Evolutionary conservation across 352 stramenopile genomes (phyloP), one percentile per base, ranked within the genome.

Genomic region (Phytophthora pinifolia): DNA sequence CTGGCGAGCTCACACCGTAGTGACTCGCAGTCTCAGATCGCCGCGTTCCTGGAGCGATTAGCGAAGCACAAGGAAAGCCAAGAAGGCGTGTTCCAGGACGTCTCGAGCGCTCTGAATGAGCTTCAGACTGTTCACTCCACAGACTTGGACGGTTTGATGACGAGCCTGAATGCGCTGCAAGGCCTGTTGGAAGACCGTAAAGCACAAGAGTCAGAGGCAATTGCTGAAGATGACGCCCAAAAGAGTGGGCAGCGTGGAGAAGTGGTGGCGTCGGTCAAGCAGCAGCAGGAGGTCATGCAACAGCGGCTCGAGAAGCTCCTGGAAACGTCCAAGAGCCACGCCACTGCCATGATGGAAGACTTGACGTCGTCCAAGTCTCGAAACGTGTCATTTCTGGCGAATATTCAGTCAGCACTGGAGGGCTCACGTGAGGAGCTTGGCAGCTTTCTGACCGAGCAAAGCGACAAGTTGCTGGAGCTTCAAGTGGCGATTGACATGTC

Each of bases 1-100:
- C 41, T 90, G 22, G 64, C 77, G 0, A 70, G 37, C 18, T 60
- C 56, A 6, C 89, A 82, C 54, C 71, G 67, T 8, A 68, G 63
- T n/a, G 48, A 72, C 1, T 79, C 78, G 3, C 47, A 78, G 3
- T 50, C 55, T 0, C 75, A 83, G 29, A 72, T 91, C 22, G 49
- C 60, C 6, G 38, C 49, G 3, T 89, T 89, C 31, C 62, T 85
- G 30, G 43, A 72, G 7, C 56, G 73, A 18, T 41, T 92, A 5
- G 37, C 56, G n/a, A 55, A 72, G 18, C 79, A 89, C 31, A 72
- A 88, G 44, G 49, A 77, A 10, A 62, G 57, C 15, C 82, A 92
- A 57, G 54, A 72, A 25, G 48, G 35, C 6, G 47, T 84, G 48
- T 75, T 83, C 52, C 35, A 56, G 12, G 79, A 77, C 25, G 61